Conservation (phyloP, 2,329 filamentous ascomycete genomes). For the Hypoxylon sp. region DNA sequence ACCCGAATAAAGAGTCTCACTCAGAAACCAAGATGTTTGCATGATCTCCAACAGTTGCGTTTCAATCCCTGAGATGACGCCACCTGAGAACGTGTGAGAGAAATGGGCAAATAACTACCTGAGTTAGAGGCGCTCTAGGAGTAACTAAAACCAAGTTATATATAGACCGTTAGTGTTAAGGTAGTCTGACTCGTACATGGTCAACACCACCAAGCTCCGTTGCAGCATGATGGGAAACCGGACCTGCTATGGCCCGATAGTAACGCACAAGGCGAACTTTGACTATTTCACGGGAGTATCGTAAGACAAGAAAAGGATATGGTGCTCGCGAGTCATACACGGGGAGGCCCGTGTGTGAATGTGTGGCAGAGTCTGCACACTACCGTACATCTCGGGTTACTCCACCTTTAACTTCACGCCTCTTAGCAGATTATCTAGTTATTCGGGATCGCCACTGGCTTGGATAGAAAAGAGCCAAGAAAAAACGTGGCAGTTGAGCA, state of each 20-base stretch:
- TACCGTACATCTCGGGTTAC: not conserved
- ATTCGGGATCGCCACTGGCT: not conserved
- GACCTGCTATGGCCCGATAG: not conserved
- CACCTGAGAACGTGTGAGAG: not conserved
- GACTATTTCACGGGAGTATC: not conserved
- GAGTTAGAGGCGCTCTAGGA: not conserved
- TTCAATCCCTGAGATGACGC: not conserved
- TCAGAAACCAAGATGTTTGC: slow-evolving; percentile 5
- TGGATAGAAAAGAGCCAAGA: not conserved
- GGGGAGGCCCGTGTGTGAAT: not conserved
- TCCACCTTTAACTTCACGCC: slow-evolving; percentile 7
- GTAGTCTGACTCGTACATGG: not conserved
- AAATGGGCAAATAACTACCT: slow-evolving; percentile 1
- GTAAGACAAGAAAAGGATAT: not conserved
- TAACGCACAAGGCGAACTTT: not conserved
- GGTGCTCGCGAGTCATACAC: not conserved
- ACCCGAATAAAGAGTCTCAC: not conserved
- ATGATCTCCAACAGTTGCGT: not conserved
- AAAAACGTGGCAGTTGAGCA: slow-evolving; percentile 9
- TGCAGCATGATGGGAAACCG: not conserved
- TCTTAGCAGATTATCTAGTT: not conserved
- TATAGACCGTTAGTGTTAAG: not conserved
- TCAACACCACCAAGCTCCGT: not conserved
- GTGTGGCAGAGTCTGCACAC: slow-evolving; percentile 7
- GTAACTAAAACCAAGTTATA: not conserved